Evolutionary conservation across 164 flowering plant species (phyloP).

Genomic region (Magnolia officinalis): DNA sequence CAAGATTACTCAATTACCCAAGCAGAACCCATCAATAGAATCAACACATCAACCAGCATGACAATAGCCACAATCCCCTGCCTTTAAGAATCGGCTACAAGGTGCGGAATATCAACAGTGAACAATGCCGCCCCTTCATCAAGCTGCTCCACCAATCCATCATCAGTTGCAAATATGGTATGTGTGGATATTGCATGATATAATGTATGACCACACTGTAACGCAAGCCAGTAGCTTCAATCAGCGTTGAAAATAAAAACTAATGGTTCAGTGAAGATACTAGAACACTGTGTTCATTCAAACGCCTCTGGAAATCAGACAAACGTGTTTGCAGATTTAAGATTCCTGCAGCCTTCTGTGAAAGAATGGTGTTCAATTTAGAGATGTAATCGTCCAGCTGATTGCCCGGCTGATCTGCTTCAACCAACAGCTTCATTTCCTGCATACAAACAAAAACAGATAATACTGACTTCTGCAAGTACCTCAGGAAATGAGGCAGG

Average conservation of each 20-base stretch:
- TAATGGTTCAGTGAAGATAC: conserved; percentile 9
- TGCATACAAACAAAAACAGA: conserved; percentile 20
- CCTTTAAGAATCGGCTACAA: not conserved
- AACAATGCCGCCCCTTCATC: not conserved
- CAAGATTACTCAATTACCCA: not conserved
- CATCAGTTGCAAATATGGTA: not conserved
- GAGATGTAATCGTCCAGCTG: conserved; percentile 83
- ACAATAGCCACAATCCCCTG: not conserved
- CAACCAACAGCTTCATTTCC: conserved; percentile 97
- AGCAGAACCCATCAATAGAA: not conserved
- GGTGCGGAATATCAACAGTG: not conserved
- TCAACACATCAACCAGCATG: not conserved
- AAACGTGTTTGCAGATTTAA: conserved; percentile 92
- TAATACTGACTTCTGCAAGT: too few relatives aligned
- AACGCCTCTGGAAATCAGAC: conserved; percentile 86
- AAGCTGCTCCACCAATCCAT: conserved; percentile 1
- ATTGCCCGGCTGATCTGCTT: conserved; percentile 96
- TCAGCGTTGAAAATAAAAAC: conserved; percentile 9
- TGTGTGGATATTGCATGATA: not conserved
- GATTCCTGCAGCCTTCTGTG: conserved; percentile 88
- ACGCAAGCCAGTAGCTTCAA: conserved; percentile 50
- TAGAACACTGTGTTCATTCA: conserved; percentile 90
- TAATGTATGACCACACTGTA: not conserved
- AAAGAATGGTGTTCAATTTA: conserved; percentile 81
- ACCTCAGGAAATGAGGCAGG: too few relatives aligned